Conservation (phyloP, 2,329 filamentous ascomycete genomes). For the Parastagonospora nodorum region DNA sequence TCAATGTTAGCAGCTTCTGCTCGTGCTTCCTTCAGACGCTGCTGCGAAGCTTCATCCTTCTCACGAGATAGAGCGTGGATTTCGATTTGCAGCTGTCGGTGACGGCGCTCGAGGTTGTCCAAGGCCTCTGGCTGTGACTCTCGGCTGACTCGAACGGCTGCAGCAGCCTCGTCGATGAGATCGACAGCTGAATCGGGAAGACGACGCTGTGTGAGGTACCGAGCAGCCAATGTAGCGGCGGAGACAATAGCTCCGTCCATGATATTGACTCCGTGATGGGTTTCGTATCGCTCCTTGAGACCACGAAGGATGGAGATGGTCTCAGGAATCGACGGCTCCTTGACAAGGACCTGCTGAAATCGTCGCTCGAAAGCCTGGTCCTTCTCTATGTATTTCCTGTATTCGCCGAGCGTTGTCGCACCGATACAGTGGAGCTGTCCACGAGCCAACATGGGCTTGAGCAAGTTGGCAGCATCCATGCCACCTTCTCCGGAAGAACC, state of each 20-base stretch:
- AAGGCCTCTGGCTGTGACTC: constrained; percentile 97
- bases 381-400: constrained; percentile 99
- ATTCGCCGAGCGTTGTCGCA: constrained; percentile 92
- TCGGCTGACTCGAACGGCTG: constrained; percentile 91
- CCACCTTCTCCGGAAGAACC: constrained; percentile 93
- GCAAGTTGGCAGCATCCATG: constrained; percentile 96
- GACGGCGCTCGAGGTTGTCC: constrained; percentile 88
- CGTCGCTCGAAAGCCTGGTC: constrained; percentile 96
- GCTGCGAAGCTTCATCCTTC: constrained; percentile 89
- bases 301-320: constrained; percentile 98
- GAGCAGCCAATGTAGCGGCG: constrained; percentile 86
- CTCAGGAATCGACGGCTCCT: constrained; percentile 86
- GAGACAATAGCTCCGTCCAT: constrained; percentile 91
- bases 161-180: constrained; percentile 92
- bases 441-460: constrained; percentile 97
- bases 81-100: constrained; percentile 93
- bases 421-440: constrained; percentile 98
- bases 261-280: constrained; percentile 97
- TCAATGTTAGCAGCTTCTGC: constrained; percentile 93
- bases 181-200: constrained; percentile 97
- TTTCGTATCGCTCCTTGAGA: constrained; percentile 96
- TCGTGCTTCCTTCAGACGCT: constrained; percentile 79
- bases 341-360: constrained; percentile 97
- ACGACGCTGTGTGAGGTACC: constrained; percentile 88
- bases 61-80: constrained; percentile 94